phyloP scores from a whole-genome alignment of 108 stramenopile genomes.

The Fistulifera solaris region DNA sequence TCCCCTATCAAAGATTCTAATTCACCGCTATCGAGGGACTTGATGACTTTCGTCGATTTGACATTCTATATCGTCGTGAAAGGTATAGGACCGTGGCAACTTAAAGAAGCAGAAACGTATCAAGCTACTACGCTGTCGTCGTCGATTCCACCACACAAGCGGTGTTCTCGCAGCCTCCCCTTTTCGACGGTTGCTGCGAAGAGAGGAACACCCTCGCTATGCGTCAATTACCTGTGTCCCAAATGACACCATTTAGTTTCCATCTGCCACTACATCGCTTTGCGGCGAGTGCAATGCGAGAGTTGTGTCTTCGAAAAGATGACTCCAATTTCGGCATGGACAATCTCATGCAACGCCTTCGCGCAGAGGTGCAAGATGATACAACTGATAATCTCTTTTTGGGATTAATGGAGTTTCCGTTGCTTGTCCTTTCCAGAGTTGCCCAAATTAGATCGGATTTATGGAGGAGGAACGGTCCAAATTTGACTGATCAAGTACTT shows the following conservation, averaged over 20 bases:
- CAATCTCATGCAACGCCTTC: slow-evolving; percentile 19
- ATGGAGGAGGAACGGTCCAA: slow-evolving; percentile 90
- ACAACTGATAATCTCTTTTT: slow-evolving; percentile 34
- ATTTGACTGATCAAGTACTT: slow-evolving; percentile 73
- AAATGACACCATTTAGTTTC: slow-evolving; percentile 75
- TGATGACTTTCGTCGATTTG: slow-evolving; percentile 56
- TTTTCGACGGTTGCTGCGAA: slow-evolving; percentile 57
- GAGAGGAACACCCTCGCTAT: slow-evolving; percentile 55
- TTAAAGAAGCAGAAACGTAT: slow-evolving; percentile 38
- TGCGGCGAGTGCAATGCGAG: slow-evolving; percentile 66
- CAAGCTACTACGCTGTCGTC: slow-evolving; percentile 32
- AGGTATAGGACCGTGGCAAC: slow-evolving; percentile 61
- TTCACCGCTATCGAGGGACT: slow-evolving; percentile 41
- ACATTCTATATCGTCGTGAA: slow-evolving; percentile 41
- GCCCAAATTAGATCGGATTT: slow-evolving; percentile 86
- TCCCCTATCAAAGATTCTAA: slow-evolving; percentile 42
- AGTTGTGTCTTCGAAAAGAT: slow-evolving; percentile 50
- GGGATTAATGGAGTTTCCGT: slow-evolving; percentile 77
- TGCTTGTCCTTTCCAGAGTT: slow-evolving; percentile 52
- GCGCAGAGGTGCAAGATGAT: slow-evolving; percentile 10
- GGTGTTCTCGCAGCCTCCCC: slow-evolving; percentile 51
- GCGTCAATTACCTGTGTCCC: slow-evolving; percentile 59
- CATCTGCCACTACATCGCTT: slow-evolving; percentile 89
- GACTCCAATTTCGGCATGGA: slow-evolving; percentile 11
- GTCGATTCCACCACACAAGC: slow-evolving; percentile 28